A percentile compares a stretch with the other conserved stretches of the same genome.
Evolutionary conservation across 2,329 filamentous ascomycete species (phyloP).

Genomic region (Fusarium piperis): DNA sequence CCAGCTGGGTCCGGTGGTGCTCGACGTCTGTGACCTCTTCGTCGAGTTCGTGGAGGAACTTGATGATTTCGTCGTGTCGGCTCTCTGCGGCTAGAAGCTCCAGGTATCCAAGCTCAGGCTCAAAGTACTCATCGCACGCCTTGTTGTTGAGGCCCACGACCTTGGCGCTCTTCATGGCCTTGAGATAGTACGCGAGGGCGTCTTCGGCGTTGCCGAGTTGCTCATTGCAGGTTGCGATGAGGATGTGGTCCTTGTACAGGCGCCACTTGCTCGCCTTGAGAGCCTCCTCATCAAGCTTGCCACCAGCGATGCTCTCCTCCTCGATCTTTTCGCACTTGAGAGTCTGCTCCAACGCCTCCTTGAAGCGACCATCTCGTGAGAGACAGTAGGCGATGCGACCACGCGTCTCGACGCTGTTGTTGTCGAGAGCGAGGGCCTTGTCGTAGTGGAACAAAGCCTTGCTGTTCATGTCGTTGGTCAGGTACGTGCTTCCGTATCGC

Average conservation of each 20-base stretch:
- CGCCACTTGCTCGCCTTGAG: slow-evolving; percentile 49
- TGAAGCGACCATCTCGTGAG: slow-evolving; percentile 48
- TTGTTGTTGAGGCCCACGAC: slow-evolving; percentile 38
- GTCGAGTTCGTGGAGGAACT: slow-evolving; percentile 48
- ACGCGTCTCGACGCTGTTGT: slow-evolving; percentile 50
- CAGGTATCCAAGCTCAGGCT: slow-evolving; percentile 51
- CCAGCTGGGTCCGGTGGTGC: slow-evolving; percentile 43
- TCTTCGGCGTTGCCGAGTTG: slow-evolving; percentile 45
- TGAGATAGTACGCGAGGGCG: slow-evolving; percentile 49
- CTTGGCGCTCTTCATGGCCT: slow-evolving; percentile 47
- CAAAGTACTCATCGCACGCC: slow-evolving; percentile 49
- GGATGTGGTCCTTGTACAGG: slow-evolving; percentile 52
- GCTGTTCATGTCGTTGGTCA: slow-evolving; percentile 48
- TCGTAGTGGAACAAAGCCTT: slow-evolving; percentile 51
- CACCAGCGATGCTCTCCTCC: slow-evolving; percentile 41
- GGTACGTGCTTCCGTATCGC: slow-evolving; percentile 53
- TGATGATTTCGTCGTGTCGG: slow-evolving; percentile 48
- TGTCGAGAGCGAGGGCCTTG: slow-evolving; percentile 49
- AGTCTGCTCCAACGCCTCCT: slow-evolving; percentile 48
- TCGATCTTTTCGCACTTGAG: slow-evolving; percentile 51
- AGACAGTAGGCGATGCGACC: slow-evolving; percentile 55
- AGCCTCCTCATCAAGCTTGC: slow-evolving; percentile 36
- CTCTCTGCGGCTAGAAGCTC: slow-evolving; percentile 51
- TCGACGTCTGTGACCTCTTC: slow-evolving; percentile 35
- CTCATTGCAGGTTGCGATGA: slow-evolving; percentile 51